Conservation (phyloP, 768 basidiomycete species). For the Collybiopsis confluens region DNA sequence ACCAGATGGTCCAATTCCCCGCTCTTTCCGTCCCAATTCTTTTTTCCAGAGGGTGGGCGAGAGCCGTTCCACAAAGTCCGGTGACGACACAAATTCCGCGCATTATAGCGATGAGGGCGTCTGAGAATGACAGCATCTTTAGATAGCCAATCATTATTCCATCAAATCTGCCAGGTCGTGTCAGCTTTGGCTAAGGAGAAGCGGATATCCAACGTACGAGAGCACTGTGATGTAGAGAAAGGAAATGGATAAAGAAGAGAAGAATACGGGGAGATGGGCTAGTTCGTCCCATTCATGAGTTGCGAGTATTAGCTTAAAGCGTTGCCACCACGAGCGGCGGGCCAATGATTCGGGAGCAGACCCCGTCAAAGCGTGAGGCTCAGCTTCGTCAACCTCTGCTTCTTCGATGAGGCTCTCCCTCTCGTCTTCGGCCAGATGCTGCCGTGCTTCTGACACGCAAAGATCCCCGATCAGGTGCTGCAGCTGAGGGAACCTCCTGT, state of each 20-base stretch:
- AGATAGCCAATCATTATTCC: conserved; percentile 50
- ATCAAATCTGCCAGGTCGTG: conserved; percentile 32
- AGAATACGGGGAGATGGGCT: conserved; percentile 32
- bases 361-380: no score
- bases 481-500: conserved; percentile 30
- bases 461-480: no score
- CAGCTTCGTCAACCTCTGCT: no score
- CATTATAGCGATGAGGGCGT: conserved; percentile 48
- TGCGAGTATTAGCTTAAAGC: neutral
- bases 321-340: neutral
- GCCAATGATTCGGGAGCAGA: neutral
- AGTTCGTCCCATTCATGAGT: conserved; percentile 35
- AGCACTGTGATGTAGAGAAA: conserved; percentile 41
- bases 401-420: no score
- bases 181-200: conserved; percentile 6
- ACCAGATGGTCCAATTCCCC: conserved; percentile 50
- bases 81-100: conserved; percentile 40
- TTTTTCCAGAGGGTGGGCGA: conserved; percentile 36
- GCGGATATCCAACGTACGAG: conserved; percentile 15
- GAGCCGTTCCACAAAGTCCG: conserved; percentile 41
- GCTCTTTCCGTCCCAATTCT: conserved; percentile 41
- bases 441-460: no score
- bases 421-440: neutral
- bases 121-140: conserved; percentile 36
- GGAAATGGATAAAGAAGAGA: conserved; percentile 37